Conservation (phyloP, 2,329 filamentous ascomycete species). For the Dothiorella sarmentorum region DNA sequence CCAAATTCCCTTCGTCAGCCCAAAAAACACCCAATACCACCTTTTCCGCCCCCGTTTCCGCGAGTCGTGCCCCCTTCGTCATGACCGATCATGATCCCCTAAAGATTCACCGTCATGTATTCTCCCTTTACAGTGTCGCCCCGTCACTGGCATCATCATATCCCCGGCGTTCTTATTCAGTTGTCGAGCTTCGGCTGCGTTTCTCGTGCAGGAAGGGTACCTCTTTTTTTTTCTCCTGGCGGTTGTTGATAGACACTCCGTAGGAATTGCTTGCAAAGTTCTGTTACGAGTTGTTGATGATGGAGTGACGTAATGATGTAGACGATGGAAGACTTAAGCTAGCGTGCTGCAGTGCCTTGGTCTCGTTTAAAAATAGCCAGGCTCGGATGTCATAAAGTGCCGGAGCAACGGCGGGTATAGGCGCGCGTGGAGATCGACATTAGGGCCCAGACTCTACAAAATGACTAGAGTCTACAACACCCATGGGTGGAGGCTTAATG, state of each 20-base stretch:
- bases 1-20: constrained; percentile 11
- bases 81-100: constrained; percentile 19
- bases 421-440: neutral
- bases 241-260: constrained; percentile 17
- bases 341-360: neutral
- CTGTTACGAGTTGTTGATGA: no score
- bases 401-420: neutral
- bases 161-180: constrained; percentile 18
- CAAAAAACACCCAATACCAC: constrained; percentile 7
- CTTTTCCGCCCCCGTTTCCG: constrained; percentile 5
- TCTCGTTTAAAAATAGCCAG: neutral
- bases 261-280: constrained; percentile 12
- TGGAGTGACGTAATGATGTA: no score
- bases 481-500: no score
- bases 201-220: constrained; percentile 9
- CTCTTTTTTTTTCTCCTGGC: neutral
- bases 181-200: constrained; percentile 16
- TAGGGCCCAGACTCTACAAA: no score
- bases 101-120: constrained; percentile 20
- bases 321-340: no score
- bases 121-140: constrained; percentile 14
- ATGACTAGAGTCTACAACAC: no score
- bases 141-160: constrained; percentile 20
- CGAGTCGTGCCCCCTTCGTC: constrained; percentile 19
- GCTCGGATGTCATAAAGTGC: neutral